These are phyloP conservation scores for Fusarium lyarnte DNA, from an alignment of 2,329 filamentous ascomycete genomes.

Conservation along the genomic window DNA sequence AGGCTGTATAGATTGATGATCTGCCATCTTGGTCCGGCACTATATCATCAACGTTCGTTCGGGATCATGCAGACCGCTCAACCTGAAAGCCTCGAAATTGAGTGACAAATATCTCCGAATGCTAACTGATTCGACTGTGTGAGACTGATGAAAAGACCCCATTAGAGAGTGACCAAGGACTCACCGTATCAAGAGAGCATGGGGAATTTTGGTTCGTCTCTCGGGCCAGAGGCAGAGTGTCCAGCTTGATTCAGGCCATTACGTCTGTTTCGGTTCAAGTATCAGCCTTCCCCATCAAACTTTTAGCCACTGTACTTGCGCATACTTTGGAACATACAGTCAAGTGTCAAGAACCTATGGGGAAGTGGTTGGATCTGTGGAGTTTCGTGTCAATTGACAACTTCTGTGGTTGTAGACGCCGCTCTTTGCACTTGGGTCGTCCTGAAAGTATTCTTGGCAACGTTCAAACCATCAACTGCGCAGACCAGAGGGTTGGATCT, in stretches of 20 bases:
- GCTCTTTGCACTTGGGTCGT: neutral
- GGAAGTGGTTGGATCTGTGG: neutral
- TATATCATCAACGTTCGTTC: neutral
- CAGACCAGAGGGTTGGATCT: neutral
- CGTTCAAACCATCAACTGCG: neutral
- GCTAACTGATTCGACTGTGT: too few relatives aligned
- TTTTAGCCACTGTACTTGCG: neutral
- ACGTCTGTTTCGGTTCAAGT: neutral
- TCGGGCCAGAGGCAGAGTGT: neutral
- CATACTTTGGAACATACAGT: neutral
- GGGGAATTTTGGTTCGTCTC: neutral
- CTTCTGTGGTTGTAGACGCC: neutral
- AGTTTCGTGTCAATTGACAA: neutral
- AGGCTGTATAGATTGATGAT: too few relatives aligned
- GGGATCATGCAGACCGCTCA: fast-evolving
- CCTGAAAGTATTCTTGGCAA: neutral
- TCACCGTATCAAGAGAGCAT: neutral
- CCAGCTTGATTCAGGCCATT: neutral
- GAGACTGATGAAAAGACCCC: fast-evolving
- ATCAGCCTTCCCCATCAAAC: too few relatives aligned
- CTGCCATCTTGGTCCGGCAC: fast-evolving
- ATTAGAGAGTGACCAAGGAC: too few relatives aligned
- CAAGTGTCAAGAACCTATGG: fast-evolving
- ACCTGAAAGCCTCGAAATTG: neutral
- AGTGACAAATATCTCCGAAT: neutral